A percentile compares a stretch with the other conserved stretches of the same genome.
phyloP scores from a whole-genome alignment of 305 asterid species.

The Fraxinus ornus region DNA sequence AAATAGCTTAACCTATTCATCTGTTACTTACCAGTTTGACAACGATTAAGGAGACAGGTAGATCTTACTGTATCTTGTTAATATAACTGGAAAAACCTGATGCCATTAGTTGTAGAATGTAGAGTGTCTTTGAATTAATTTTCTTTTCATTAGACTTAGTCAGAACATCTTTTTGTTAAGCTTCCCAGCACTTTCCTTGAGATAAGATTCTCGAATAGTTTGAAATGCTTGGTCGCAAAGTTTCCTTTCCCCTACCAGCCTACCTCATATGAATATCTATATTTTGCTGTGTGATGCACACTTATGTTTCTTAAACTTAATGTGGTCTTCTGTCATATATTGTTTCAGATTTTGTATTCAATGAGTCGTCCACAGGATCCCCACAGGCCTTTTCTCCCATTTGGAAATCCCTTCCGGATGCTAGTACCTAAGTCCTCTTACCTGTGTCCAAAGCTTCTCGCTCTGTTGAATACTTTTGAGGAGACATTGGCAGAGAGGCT shows the following conservation, averaged over 20 bases:
- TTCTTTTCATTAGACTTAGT: not conserved
- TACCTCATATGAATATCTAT: not conserved
- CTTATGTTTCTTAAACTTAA: not conserved
- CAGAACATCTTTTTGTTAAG: not conserved
- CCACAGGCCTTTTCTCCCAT: slow-evolving; percentile 42
- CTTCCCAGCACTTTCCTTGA: not conserved
- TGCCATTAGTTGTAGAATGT: not conserved
- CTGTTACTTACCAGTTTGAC: not conserved
- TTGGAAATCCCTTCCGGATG: slow-evolving; percentile 66
- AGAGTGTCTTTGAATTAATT: not conserved
- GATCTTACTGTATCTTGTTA: not conserved
- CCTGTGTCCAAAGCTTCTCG: slow-evolving; percentile 48
- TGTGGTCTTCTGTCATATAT: not conserved
- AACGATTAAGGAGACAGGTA: not conserved
- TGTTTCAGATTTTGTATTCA: slow-evolving; percentile 25
- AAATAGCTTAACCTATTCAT: not conserved
- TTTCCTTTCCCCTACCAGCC: not conserved
- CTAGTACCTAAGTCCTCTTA: slow-evolving; percentile 44
- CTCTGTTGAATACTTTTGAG: slow-evolving; percentile 51
- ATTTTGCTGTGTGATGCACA: not conserved
- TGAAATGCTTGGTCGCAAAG: not conserved
- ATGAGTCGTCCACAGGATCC: slow-evolving; percentile 57
- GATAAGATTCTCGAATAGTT: not conserved
- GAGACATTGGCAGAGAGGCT: slow-evolving; percentile 46
- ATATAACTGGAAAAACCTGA: not conserved